Conservation (phyloP, 164 flowering plant species). For the Magnolia officinalis region DNA sequence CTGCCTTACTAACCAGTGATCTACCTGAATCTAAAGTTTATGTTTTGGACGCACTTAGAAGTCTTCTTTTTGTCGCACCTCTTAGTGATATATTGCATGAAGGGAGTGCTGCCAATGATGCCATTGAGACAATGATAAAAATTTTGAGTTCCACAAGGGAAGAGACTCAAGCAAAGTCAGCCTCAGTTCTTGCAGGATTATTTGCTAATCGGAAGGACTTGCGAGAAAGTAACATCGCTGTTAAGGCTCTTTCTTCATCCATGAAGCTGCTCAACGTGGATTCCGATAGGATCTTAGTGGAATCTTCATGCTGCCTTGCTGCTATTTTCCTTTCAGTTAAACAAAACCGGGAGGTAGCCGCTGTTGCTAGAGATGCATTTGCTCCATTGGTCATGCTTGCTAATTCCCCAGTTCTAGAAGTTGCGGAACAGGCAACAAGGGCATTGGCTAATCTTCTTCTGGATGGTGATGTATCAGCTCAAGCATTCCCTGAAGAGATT, state of each 20-base stretch:
- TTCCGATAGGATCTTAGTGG: constrained; percentile 62
- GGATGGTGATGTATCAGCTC: constrained; percentile 65
- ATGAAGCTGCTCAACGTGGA: constrained; percentile 71
- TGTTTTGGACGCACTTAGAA: constrained; percentile 89
- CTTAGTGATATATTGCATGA: constrained; percentile 72
- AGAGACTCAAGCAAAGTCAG: constrained; percentile 94
- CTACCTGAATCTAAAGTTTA: constrained; percentile 90
- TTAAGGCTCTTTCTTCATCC: constrained; percentile 60
- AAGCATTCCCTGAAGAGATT: constrained; percentile 70
- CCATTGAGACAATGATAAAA: constrained; percentile 86
- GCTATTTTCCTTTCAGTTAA: constrained; percentile 87
- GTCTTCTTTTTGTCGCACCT: constrained; percentile 85
- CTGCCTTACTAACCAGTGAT: constrained; percentile 86
- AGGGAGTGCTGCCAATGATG: constrained; percentile 97
- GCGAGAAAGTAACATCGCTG: constrained; percentile 83
- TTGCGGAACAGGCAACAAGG: constrained; percentile 83
- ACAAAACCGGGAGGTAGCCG: constrained; percentile 74
- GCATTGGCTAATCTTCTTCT: constrained; percentile 89
- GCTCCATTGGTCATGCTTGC: constrained; percentile 65
- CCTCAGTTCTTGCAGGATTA: constrained; percentile 78
- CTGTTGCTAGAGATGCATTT: constrained; percentile 68
- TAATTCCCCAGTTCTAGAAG: constrained; percentile 64
- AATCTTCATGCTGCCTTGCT: constrained; percentile 78
- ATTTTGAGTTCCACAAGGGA: constrained; percentile 71
- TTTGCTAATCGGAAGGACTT: constrained; percentile 77